phyloP scores from a whole-genome alignment of 176 grass and related monocot species.

The Aegilops sharonensis region DNA sequence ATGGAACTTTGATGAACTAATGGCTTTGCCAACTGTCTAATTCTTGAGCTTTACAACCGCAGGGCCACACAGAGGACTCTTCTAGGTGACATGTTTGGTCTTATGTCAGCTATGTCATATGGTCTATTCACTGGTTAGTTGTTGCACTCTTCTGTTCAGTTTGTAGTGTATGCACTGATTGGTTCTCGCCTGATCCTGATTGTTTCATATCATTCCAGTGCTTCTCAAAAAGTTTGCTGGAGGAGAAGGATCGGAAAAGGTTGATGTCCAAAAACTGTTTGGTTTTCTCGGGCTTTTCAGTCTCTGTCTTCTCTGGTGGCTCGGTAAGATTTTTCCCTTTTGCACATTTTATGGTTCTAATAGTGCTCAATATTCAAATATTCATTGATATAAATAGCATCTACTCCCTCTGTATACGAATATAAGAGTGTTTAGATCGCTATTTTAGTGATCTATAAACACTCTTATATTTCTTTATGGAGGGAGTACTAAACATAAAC shows the following conservation, averaged over 20 bases:
- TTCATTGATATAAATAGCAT: background rate
- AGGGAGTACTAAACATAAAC: background rate
- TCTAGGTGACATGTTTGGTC: constrained; percentile 88
- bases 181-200: constrained; percentile 11
- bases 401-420: too few relatives aligned
- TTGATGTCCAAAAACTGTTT: constrained; percentile 94
- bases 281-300: constrained; percentile 86
- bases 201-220: constrained; percentile 52
- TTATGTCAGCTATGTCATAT: constrained; percentile 86
- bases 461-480: too few relatives aligned
- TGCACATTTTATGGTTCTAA: background rate
- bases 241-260: constrained; percentile 79
- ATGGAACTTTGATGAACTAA: background rate
- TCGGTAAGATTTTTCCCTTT: constrained; percentile 48
- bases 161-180: too few relatives aligned
- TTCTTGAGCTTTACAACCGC: constrained; percentile 29
- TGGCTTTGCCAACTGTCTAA: background rate
- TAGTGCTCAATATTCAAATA: background rate
- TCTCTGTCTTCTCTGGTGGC: constrained; percentile 91
- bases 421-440: too few relatives aligned
- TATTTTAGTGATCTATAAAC: too few relatives aligned
- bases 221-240: constrained; percentile 96
- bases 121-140: constrained; percentile 85
- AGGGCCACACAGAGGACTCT: constrained; percentile 76
- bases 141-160: background rate